A percentile compares a stretch with the other conserved stretches of the same genome.
phyloP scores from a whole-genome alignment of 169 alveolate species.

The Sarcocystis neurona region DNA sequence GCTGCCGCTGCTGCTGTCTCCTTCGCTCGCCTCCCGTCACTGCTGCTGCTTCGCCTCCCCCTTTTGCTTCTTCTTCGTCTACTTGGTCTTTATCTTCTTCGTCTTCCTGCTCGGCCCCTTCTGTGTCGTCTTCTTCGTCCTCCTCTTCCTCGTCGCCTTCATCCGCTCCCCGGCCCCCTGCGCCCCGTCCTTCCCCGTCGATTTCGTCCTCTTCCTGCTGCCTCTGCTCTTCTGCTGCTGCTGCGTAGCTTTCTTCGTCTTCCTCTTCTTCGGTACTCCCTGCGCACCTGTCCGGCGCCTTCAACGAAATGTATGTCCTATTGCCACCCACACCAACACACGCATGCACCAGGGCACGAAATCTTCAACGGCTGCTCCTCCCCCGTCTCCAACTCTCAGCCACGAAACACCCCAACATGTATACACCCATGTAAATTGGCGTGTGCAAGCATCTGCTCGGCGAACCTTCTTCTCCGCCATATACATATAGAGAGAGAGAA shows the following conservation, averaged over 20 bases:
- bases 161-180: not conserved
- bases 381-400: too few species aligned
- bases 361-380: too few species aligned
- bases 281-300: slow-evolving; percentile 8
- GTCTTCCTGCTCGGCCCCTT: not conserved
- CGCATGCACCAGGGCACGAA: too few species aligned
- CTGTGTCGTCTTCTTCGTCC: not conserved
- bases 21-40: not conserved
- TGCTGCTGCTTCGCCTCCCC: not conserved
- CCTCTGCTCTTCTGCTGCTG: not conserved
- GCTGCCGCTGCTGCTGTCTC: slow-evolving; percentile 29
- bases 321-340: not conserved
- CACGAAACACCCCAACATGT: too few species aligned
- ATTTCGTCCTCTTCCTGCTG: not conserved
- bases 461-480: too few species aligned
- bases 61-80: too few species aligned
- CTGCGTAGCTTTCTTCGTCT: slow-evolving; percentile 1
- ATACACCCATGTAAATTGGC: too few species aligned
- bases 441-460: too few species aligned
- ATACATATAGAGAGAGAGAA: too few species aligned
- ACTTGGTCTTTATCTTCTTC: too few species aligned
- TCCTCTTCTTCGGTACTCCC: slow-evolving; percentile 23
- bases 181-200: not conserved
- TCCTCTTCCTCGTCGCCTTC: not conserved
- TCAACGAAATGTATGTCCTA: not conserved